Base-by-base conservation (phyloP, 257 asterid genomes). In the Fraxinus quadrangulata region DNA sequence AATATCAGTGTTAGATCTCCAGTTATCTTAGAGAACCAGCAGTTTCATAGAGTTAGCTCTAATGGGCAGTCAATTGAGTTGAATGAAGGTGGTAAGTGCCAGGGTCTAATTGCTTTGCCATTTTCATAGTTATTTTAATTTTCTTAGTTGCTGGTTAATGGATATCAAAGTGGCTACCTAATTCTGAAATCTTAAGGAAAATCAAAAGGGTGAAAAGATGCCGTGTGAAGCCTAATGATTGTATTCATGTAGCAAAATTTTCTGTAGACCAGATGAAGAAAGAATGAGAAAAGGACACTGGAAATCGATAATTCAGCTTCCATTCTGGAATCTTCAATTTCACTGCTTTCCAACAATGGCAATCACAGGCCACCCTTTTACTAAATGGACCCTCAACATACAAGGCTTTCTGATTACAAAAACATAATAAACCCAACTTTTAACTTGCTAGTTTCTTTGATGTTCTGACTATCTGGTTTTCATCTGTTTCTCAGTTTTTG, bases 21-120 rank as follows among this genome's bases (percentile, higher is more conserved):
- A 34, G 96, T 87, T 70, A 81, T 88, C 11, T 77, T 90, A 71
- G 96, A 93, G 77, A 85, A 87, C 87, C 93, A 85, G 24, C 94
- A 87, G 75, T 87, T 87, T 51, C 85, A 82, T 74, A 87, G 96
- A 87, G 83, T 89, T 66, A 74, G 83, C 82, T 78, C 93, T 61
- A 88, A 83, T 76, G 94, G 89, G 73, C 89, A 87, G 83, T 76
- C 93, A 14, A 70, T 84, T 72, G 98, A 93, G 77, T 82, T 87
- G 78, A 92, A 87, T 78, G 97, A 90, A 82, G 92, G 94, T 87
- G 81, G 82, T 73, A 67, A 77, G 80, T 79, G 73, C 72, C 73
- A 34, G 42, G 24, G 14, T 65, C 67, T 71, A 19, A 39, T 70
- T 36, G 33, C 67, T 73, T 67, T 79, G 40, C 13, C 74, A 1